Evolutionary conservation across 2,329 filamentous ascomycete species (phyloP).

Genomic region (Scopulariopsis brevicaulis): DNA sequence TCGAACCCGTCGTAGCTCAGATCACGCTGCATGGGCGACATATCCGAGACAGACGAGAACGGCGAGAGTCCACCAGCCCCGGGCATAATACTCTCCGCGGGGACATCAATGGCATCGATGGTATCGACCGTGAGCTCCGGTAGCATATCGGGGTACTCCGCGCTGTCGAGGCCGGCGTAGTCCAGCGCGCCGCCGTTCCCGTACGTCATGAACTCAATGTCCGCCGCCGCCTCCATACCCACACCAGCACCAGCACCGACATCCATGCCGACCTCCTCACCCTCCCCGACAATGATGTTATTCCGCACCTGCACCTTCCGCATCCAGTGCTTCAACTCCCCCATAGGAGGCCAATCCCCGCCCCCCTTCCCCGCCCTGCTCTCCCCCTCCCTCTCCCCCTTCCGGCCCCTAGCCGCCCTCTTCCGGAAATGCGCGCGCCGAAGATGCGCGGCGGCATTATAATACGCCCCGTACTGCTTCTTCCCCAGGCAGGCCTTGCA

Average conservation of each 20-base stretch:
- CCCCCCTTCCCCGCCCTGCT: not conserved
- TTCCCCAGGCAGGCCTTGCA: constrained; percentile 72
- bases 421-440: constrained; percentile 79
- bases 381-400: constrained; percentile 9
- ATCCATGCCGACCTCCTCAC: not conserved
- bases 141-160: not conserved
- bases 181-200: not conserved
- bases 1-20: not conserved
- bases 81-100: not conserved
- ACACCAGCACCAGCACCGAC: not conserved
- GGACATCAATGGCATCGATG: not conserved
- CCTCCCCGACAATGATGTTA: not conserved
- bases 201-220: constrained; percentile 1
- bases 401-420: constrained; percentile 26
- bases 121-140: not conserved
- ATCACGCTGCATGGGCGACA: not conserved
- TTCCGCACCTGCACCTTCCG: constrained; percentile 32
- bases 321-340: constrained; percentile 49
- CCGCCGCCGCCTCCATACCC: not conserved
- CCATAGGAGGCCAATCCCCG: constrained; percentile 37
- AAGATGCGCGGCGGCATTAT: constrained; percentile 88
- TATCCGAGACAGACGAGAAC: not conserved
- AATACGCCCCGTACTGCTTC: constrained; percentile 84
- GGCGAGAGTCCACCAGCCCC: not conserved
- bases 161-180: not conserved